Conservation (phyloP, 768 basidiomycete species). For the Porphyrellus cyaneotinctus region DNA sequence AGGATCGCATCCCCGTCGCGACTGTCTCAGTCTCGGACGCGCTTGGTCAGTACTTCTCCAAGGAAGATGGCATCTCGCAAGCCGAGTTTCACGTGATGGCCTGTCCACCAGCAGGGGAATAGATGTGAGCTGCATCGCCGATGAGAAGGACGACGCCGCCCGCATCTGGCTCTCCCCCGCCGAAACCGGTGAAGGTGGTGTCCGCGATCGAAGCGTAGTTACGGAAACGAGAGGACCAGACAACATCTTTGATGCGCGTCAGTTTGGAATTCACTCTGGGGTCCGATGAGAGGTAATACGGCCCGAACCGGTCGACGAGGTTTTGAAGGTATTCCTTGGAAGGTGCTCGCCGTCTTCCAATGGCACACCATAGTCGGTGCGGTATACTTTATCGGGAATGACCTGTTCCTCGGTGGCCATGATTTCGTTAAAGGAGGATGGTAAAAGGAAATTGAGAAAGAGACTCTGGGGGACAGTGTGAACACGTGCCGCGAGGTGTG, state of each 20-base stretch:
- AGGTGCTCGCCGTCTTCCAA: slow-evolving; percentile 31
- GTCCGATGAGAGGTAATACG: slow-evolving; percentile 31
- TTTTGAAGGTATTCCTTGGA: slow-evolving; percentile 42
- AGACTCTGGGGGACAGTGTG: slow-evolving; percentile 30
- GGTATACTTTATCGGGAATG: slow-evolving; percentile 28
- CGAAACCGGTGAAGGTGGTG: slow-evolving; percentile 32
- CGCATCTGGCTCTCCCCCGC: not conserved
- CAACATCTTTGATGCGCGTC: slow-evolving; percentile 32
- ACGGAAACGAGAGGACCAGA: slow-evolving; percentile 48
- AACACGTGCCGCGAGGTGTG: slow-evolving; percentile 9
- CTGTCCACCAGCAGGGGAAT: slow-evolving; percentile 52
- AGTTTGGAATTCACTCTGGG: slow-evolving; percentile 32
- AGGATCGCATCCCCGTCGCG: slow-evolving; percentile 32
- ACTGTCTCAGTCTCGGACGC: slow-evolving; percentile 21
- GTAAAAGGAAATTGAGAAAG: slow-evolving; percentile 38
- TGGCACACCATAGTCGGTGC: slow-evolving; percentile 41
- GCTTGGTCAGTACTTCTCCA: slow-evolving; percentile 39
- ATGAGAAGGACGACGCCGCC: slow-evolving; percentile 29
- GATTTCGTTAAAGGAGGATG: slow-evolving; percentile 22
- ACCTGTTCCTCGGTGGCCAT: slow-evolving; percentile 9
- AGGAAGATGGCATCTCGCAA: slow-evolving; percentile 50
- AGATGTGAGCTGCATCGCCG: slow-evolving; percentile 52
- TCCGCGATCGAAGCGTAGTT: slow-evolving; percentile 43
- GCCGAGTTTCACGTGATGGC: slow-evolving; percentile 61
- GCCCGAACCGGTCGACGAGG: slow-evolving; percentile 41